phyloP scores from a whole-genome alignment of 352 stramenopile species.

The Thalassiosira allenii region DNA sequence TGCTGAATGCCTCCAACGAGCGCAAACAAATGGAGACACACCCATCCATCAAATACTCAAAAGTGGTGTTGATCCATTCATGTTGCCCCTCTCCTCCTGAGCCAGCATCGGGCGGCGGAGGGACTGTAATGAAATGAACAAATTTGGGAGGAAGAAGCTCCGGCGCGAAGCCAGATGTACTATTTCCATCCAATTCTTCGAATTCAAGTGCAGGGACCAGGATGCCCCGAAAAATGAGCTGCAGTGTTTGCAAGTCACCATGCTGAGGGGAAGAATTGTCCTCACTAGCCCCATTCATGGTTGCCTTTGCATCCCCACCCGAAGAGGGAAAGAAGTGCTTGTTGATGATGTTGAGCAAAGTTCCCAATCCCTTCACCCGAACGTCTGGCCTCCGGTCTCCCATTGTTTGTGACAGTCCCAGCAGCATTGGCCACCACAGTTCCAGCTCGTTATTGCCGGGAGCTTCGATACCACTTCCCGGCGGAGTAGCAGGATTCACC shows the following conservation, averaged over 20 bases:
- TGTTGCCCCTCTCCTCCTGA: constrained; percentile 28
- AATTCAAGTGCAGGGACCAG: constrained; percentile 80
- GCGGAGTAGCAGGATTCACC: constrained; percentile 10
- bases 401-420: constrained; percentile 93
- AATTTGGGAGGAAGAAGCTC: constrained; percentile 76
- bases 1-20: constrained; percentile 71
- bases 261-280: constrained; percentile 52
- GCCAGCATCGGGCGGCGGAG: constrained; percentile 18
- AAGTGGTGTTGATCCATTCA: constrained; percentile 82
- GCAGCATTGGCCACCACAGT: constrained; percentile 96
- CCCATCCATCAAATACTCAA: constrained; percentile 83
- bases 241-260: constrained; percentile 76
- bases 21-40: constrained; percentile 75
- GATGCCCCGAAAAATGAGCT: constrained; percentile 81
- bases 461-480: constrained; percentile 20
- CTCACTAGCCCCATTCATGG: constrained; percentile 6
- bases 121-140: constrained; percentile 75
- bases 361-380: constrained; percentile 69
- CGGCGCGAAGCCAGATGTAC: constrained; percentile 50
- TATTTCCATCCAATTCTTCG: constrained; percentile 72
- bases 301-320: constrained; percentile 27
- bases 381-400: constrained; percentile 91
- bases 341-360: constrained; percentile 76
- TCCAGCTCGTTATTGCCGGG: constrained; percentile 78
- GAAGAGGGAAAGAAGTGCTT: constrained; percentile 78